Percentiles rank a stretch among this genome's conserved stretches.
These are phyloP conservation scores for Lodderomyces metapsilosis DNA, from an alignment of 1,139 yeast species.

Conservation along the genomic window DNA sequence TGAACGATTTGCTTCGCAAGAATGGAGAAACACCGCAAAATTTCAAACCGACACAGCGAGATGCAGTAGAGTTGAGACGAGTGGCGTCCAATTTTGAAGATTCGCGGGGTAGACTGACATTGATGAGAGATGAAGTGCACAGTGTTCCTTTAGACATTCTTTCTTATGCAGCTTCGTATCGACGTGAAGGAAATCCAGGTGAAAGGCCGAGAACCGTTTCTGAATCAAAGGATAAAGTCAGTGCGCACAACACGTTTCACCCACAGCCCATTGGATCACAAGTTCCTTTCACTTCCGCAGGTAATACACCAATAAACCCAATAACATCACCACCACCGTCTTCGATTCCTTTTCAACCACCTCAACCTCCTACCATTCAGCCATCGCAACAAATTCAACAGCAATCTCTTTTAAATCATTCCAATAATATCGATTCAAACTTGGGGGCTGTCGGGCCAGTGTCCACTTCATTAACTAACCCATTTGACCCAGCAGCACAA, in stretches of 20 bases:
- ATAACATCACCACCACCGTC: conserved; percentile 1
- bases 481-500: background rate
- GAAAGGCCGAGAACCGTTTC: conserved; percentile 3
- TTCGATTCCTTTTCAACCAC: background rate
- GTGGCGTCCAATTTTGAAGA: conserved; percentile 6
- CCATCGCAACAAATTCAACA: conserved; percentile 3
- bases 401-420: background rate
- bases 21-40: conserved; percentile 27
- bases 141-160: conserved; percentile 27
- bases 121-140: conserved; percentile 5
- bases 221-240: conserved; percentile 2
- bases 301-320: conserved; percentile 9
- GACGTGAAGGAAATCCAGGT: conserved; percentile 13
- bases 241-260: background rate
- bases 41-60: conserved; percentile 17
- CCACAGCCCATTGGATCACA: background rate
- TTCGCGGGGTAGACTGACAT: conserved; percentile 1
- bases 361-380: background rate
- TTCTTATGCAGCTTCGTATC: conserved; percentile 35
- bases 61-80: background rate
- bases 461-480: background rate
- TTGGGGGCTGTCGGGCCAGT: background rate
- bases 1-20: conserved; percentile 32
- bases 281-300: conserved; percentile 12
- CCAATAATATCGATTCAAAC: too few relatives aligned